Evolutionary conservation across 2,329 filamentous ascomycete genomes (phyloP).

Genomic region (Colletotrichum incanum): DNA sequence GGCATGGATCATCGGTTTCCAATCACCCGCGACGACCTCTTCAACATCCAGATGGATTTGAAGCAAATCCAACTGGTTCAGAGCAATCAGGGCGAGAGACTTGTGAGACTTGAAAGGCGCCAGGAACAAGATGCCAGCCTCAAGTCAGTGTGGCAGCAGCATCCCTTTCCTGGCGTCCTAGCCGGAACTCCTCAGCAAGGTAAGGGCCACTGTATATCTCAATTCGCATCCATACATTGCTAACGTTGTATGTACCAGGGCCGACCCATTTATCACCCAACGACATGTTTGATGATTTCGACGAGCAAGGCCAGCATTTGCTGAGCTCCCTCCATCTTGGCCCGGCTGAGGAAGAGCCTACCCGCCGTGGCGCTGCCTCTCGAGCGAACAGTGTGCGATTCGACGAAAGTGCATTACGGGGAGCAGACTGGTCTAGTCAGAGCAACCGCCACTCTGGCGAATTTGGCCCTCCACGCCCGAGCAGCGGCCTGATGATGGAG

Average conservation of each 20-base stretch:
- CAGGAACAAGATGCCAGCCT: slow-evolving; percentile 78
- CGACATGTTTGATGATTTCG: slow-evolving; percentile 91
- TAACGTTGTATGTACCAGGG: slow-evolving; percentile 66
- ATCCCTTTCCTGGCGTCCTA: slow-evolving; percentile 89
- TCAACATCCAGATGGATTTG: slow-evolving; percentile 79
- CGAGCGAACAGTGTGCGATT: slow-evolving; percentile 98
- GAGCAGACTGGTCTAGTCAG: slow-evolving; percentile 84
- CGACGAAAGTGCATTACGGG: slow-evolving; percentile 94
- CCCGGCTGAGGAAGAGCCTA: slow-evolving; percentile 84
- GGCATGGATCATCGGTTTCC: slow-evolving; percentile 77
- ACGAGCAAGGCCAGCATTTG: slow-evolving; percentile 86
- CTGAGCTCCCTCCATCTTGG: slow-evolving; percentile 88
- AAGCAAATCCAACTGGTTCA: slow-evolving; percentile 78
- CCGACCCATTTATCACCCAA: slow-evolving; percentile 84
- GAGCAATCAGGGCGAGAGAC: slow-evolving; percentile 73
- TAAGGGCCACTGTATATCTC: slow-evolving; percentile 54
- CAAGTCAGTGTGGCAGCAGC: slow-evolving; percentile 93
- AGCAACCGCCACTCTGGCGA: slow-evolving; percentile 87
- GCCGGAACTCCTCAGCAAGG: slow-evolving; percentile 90
- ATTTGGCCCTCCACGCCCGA: slow-evolving; percentile 82
- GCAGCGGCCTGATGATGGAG: slow-evolving; percentile 91
- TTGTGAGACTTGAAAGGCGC: slow-evolving; percentile 75
- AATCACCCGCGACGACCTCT: slow-evolving; percentile 75
- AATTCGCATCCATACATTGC: slow-evolving; percentile 24
- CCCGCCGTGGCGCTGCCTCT: slow-evolving; percentile 88